Base-by-base conservation (phyloP, 192 early-diverging fungal species). In the Entomortierella chlamydospora region DNA sequence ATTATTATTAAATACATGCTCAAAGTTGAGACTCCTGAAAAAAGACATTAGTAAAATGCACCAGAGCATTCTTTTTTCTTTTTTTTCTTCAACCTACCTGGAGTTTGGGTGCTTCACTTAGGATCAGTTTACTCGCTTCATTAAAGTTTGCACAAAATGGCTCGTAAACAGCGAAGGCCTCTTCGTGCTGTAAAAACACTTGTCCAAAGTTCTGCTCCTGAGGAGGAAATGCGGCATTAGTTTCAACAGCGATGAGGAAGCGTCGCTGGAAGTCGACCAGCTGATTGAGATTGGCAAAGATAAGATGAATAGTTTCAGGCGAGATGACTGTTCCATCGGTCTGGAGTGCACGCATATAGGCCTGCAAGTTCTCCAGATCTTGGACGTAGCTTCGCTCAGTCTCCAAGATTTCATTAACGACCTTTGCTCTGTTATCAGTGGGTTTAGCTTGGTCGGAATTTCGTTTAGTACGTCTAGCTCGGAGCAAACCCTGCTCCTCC, bases 251-350 rank as follows among this genome's bases (percentile, higher is more conserved):
- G 52, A 98, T 90, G 70, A 99, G 83, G 70, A 99, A 98, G 43
- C 96, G 89, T 23, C 96, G 91, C 83, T 98, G 96, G 57, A 98
- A 98, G 70, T 99, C 97, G 23, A 98, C 89, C n/a, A 99, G 84
- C 54, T 92, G 90, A 80, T 93, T 92, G 51, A 99, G 86, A 81
- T 99, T 98, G 50, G 92, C 93, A 83, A 99, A 99, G 59, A 99
- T 88, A 54, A 89, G 87, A 51, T 92, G 87, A 51, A 93, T 84
- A 18, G 87, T 92, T 60, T 97, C 96, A 51, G 92, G 91, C 23
- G 90, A 87, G 55, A 76, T 79, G 9, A 98, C 79, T 39, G 95
- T 89, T 57, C 93, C 91, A 59, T 88, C 87, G 41, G 84, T 83
- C 60, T 88, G 85, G 45, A 94, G 79, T 67, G 92, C 89, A 34